Evolutionary conservation across 192 early-diverging fungal species (phyloP), one percentile per base, ranked within the genome.

Genomic region (Backusella tuberculispora): DNA sequence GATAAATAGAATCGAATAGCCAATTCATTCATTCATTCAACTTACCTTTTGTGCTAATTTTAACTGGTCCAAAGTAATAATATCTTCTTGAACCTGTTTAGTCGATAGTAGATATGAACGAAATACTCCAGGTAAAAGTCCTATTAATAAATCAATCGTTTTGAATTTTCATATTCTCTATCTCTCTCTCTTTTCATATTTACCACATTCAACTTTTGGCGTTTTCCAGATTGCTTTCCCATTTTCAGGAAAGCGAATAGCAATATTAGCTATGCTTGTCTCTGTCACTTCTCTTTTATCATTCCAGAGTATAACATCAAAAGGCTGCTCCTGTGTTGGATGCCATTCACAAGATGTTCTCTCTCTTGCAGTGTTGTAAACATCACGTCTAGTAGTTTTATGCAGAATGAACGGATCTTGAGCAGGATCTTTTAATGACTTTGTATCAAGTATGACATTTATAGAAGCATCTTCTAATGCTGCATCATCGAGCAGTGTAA

Each of bases 241-340:
- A 41, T 69, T 26, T 67, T 81, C 63, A 60, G 63, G 14, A 40
- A 68, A 45, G 38, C 83, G 75, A 6, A 89, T 47, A 4, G 88
- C 88, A 47, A 89, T 82, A 47, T 89, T 89, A 24, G 86, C 81
- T 65, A 89, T 87, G 34, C 85, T 80, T 10, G 83, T 78, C 45
- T 89, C 88, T 40, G 85, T 89, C 4, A 89, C 74, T 67, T 89
- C 74, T n/a, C 70, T 29, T 2, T 77, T 46, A 46, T 84, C 71
- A 66, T 89, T 89, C 45, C 80, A 88, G 38, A 89, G 34, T 19
- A 88, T 66, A 40, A 88, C 88, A 64, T 89, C 88, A 66, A 84
- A 87, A 8, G 82, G 74, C 34, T 78, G 45, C 14, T 65, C 37
- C 0, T 75, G 73, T 10, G 60, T 60, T 4, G 66, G 70, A 50